phyloP scores from a whole-genome alignment of 2,329 filamentous ascomycete species.

The Apiospora marii region DNA sequence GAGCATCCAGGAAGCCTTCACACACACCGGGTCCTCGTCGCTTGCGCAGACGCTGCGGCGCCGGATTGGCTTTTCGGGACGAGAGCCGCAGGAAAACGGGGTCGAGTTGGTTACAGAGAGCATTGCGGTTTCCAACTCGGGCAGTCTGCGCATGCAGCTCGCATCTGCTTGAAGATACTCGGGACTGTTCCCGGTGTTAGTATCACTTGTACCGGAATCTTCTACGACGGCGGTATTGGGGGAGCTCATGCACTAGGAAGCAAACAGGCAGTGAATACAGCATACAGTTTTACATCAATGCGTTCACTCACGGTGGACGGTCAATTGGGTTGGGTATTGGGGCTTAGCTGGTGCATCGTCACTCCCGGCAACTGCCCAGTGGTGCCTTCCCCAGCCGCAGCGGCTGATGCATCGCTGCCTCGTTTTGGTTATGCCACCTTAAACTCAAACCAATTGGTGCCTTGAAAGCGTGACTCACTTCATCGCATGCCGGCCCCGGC shows the following conservation, averaged over 20 bases:
- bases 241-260: not conserved
- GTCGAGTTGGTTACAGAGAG: not conserved
- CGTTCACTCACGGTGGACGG: no score
- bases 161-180: not conserved
- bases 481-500: not conserved
- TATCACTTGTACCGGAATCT: not conserved
- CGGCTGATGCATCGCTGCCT: not conserved
- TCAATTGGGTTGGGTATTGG: no score
- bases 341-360: not conserved
- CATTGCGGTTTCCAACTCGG: not conserved
- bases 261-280: not conserved
- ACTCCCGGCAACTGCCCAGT: not conserved
- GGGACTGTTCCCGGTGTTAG: not conserved
- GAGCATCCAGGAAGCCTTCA: constrained; percentile 56
- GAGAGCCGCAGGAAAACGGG: not conserved
- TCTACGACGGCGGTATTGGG: not conserved
- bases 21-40: not conserved
- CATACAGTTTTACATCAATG: not conserved
- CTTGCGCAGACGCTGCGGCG: not conserved
- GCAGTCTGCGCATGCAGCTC: not conserved
- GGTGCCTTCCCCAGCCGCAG: not conserved
- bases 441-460: not conserved
- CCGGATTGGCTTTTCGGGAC: not conserved
- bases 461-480: not conserved
- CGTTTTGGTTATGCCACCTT: not conserved